phyloP scores from a whole-genome alignment of 2,329 filamentous ascomycete genomes.

The Pseudophaeomoniella oleicola region DNA sequence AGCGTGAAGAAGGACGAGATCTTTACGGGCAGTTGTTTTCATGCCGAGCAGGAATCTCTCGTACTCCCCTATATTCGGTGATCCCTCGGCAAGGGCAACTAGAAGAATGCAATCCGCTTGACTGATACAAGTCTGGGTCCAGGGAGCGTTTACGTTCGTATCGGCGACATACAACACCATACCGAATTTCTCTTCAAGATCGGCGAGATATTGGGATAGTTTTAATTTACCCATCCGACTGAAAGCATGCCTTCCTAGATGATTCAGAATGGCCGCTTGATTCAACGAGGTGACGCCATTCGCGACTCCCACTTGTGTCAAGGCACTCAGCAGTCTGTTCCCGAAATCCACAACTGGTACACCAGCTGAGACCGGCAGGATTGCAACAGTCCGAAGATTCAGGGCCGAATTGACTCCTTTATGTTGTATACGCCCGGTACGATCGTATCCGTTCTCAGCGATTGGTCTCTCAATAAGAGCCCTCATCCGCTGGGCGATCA shows the following conservation, averaged over 20 bases:
- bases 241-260: constrained; percentile 90
- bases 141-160: constrained; percentile 90
- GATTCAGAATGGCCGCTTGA: constrained; percentile 84
- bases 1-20: constrained; percentile 74
- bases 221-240: constrained; percentile 96
- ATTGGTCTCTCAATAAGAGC: constrained; percentile 71
- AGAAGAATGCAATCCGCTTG: constrained; percentile 94
- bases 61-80: constrained; percentile 85
- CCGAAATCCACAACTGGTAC: constrained; percentile 93
- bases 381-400: constrained; percentile 83
- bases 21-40: constrained; percentile 91
- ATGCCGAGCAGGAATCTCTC: constrained; percentile 92
- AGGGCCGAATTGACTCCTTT: constrained; percentile 69
- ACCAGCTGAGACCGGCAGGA: constrained; percentile 78
- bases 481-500: constrained; percentile 91
- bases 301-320: constrained; percentile 75
- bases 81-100: constrained; percentile 80
- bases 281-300: constrained; percentile 88
- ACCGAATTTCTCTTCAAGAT: constrained; percentile 93
- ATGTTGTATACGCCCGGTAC: constrained; percentile 35
- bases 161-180: constrained; percentile 93
- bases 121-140: constrained; percentile 95
- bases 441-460: constrained; percentile 50
- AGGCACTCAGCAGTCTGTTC: constrained; percentile 71
- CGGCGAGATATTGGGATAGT: constrained; percentile 86